Evolutionary conservation across 345 rosid genomes (phyloP), one percentile per base, ranked within the genome.

Genomic region (Salix suchowensis): DNA sequence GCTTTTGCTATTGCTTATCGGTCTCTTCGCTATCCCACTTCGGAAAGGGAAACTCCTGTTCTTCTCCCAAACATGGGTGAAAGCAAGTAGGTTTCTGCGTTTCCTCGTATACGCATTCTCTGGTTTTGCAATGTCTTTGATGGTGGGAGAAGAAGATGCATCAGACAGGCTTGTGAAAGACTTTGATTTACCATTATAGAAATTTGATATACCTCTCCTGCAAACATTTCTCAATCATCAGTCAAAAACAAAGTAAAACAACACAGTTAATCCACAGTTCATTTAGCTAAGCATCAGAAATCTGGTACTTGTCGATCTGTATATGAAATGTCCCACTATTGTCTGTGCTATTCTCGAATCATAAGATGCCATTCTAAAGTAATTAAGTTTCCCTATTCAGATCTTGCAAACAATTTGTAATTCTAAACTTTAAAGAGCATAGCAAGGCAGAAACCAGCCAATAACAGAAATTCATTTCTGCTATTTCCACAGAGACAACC

Each of bases 161-260:
- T 81, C 89, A 0, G 81, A 86, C 61, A 96, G 70, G 74, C 84
- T 92, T 1, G 98, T 87, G 69, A 85, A 96, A 0, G 97, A 92
- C 83, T 87, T 93, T 0, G 99, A 93, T 82, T 93, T 96, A 7
- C 99, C 99, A 65, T 72, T 81, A 82, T 92, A 96, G 81, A 84
- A 93, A 42, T 77, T 91, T 1, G 99, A 96, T 64, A 96, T 91
- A 14, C 98, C 94, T 81, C 86, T 88, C 88, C 98, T 92, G 89
- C 74, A 81, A 76, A 37, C 78, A 78, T 48, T 62, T 30, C 36
- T 46, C 54, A 15, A 42, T 26, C 26, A 50, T 24, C 55, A 70
- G 73, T 23, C 0, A 1, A 74, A 44, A 67, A 50, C 23, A 12
- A n/a, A 24, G 28, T 30, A 37, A 54, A 40, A 18, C 30, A 21